phyloP scores from a whole-genome alignment of 176 grass and related monocot species.

The Phyllostachys edulis region DNA sequence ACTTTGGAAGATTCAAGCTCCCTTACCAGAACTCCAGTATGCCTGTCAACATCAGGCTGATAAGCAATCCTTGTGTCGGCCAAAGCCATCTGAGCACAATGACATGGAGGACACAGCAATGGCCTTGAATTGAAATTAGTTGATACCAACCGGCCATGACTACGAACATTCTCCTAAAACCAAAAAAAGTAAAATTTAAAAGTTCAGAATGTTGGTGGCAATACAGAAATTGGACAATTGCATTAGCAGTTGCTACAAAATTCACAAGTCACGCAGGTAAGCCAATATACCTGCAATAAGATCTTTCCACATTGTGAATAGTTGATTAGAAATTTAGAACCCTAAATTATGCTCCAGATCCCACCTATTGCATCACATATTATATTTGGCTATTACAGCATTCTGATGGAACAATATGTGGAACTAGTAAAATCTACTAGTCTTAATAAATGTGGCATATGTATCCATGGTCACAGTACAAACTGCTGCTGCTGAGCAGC shows the following conservation, averaged over 20 bases:
- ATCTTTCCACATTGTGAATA: not conserved
- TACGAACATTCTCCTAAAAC: conserved; percentile 42
- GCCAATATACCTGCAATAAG: not conserved
- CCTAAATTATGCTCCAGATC: not conserved
- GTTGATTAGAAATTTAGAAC: not conserved
- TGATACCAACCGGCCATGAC: conserved; percentile 15
- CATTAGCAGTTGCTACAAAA: not conserved
- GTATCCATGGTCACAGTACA: not conserved
- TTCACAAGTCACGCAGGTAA: not conserved
- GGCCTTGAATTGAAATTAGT: conserved; percentile 36
- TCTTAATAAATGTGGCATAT: not conserved
- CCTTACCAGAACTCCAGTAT: conserved; percentile 66
- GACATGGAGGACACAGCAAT: conserved; percentile 35
- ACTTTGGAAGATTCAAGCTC: conserved; percentile 20
- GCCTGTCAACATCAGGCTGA: conserved; percentile 45
- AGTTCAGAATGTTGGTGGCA: not conserved
- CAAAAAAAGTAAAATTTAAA: not conserved
- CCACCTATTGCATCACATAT: not conserved
- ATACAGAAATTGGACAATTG: not conserved
- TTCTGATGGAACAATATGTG: not conserved
- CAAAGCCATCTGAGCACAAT: conserved; percentile 55
- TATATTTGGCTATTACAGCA: not conserved
- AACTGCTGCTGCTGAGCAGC: not conserved
- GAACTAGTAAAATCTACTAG: not conserved
- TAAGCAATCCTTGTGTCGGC: conserved; percentile 46